Conservation (phyloP, 75 land plant genomes). For the Pinus albicaulis region DNA sequence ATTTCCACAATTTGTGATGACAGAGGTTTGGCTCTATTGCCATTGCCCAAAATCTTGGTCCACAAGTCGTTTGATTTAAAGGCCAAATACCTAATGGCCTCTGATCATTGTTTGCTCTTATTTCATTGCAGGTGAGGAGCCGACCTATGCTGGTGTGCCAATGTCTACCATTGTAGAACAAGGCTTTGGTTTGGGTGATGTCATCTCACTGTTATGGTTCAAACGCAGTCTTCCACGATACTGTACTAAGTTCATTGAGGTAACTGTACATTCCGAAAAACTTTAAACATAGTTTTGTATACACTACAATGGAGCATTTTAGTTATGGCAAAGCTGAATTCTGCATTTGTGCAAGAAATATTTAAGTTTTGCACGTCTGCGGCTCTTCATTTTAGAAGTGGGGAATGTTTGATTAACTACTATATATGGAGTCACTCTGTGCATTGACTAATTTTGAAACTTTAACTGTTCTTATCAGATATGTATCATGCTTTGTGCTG, state of each 20-base stretch:
- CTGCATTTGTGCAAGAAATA: neutral
- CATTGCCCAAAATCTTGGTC: neutral
- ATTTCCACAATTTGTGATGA: slow-evolving; percentile 95
- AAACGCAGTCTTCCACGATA: slow-evolving; percentile 97
- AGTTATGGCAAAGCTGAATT: slow-evolving; percentile 2
- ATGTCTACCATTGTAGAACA: slow-evolving; percentile 95
- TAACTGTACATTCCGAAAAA: slow-evolving; percentile 6
- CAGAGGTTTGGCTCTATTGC: slow-evolving; percentile 17
- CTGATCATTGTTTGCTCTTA: neutral
- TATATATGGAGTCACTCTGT: neutral
- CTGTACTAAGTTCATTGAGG: slow-evolving; percentile 97
- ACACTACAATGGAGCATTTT: slow-evolving; percentile 6
- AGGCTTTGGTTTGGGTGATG: slow-evolving; percentile 94
- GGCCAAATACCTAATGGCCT: neutral
- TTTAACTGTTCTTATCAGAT: slow-evolving; percentile 46
- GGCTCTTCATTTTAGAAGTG: neutral
- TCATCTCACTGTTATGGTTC: slow-evolving; percentile 98
- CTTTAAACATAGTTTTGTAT: neutral
- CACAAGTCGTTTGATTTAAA: neutral
- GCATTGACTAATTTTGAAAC: slow-evolving; percentile 6
- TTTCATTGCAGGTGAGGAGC: slow-evolving; percentile 82
- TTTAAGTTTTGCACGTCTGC: neutral
- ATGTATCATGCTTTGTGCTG: slow-evolving; percentile 98
- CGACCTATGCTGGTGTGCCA: slow-evolving; percentile 91
- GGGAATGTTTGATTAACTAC: neutral